Evolutionary conservation across 805 yeast species (phyloP), one percentile per base, ranked within the genome.

Genomic region (Millerozyma miso): DNA sequence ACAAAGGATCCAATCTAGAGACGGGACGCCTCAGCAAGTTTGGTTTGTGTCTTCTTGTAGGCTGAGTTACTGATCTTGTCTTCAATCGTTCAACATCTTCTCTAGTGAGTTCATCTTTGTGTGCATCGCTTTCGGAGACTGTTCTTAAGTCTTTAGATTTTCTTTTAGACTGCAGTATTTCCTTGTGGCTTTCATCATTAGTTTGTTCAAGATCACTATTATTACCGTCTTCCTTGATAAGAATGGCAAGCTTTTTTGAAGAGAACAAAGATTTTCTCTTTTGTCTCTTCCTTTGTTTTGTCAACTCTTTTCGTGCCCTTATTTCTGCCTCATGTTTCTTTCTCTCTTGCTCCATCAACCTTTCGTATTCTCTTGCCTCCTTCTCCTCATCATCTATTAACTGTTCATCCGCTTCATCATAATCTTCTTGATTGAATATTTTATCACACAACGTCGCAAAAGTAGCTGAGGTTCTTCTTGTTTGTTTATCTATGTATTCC

Each of bases 361-460:
- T 63, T 55, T 76, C 81, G 48, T 70, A 71, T 45, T 66, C 76
- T 37, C 47, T 57, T n/a, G 71, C 74, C 43, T 59, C 59, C 47
- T 54, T 65, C 47, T 70, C 75, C 48, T 69, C 76, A 38, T 61
- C 69, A 47, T 69, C 75, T 10, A 66, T 59, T 47, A 69, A 62
- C 36, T 55, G 59, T 45, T 65, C 74, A 46, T 80, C 85, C 40
- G 73, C 79, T 50, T 74, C 76, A 39, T 65, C 62, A 48, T 69
- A 69, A 2, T 59, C 64, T 54, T 83, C 89, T 59, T 83, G 85
- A 53, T 79, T 84, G 69, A 85, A 85, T 44, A 85, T 79, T 60
- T 79, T 81, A 63, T 85, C 91, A 68, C 88, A 83, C 35, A 85
- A 67, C 2, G 85, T 76, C 10, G 89, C 93, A 68, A 85, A 85